Base-by-base conservation (phyloP, 108 stramenopile species). In the Hondaea fermentalgiana region DNA sequence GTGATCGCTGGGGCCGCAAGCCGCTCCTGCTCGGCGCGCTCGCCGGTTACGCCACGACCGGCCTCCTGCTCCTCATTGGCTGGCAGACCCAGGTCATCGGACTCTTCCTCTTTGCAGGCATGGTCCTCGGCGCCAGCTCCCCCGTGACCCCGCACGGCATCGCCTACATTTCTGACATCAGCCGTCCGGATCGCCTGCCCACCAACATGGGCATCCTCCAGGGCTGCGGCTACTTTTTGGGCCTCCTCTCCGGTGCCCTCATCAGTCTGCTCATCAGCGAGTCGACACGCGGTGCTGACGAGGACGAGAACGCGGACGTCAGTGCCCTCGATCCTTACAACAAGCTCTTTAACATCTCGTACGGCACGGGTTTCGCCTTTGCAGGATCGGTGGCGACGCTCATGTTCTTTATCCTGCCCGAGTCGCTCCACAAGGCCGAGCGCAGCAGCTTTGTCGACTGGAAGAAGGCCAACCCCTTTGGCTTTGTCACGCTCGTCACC, bases 81-180 rank as follows among this genome's bases (percentile, higher is more conserved):
- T 83, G 76, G 76, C 49, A 53, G 51, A 83, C 76, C 19, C 76
- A 83, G 51, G 16, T 2, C n/a, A n/a, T 83, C 49, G 49, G 49
- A 0, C 76, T 83, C 49, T 83, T 83, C 51, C 10, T 83, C 76
- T 53, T 83, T 53, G 76, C 49, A 8, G 76, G 76, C n/a, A 83
- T 83, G 45, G 49, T 83, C 51, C 51, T 83, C 19, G 76, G 76
- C 45, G 51, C 51, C 25, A 83, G 76, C 76, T 53, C 49, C 49
- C 76, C 76, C 12, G 76, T 83, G n/a, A 47, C 45, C 25, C 76
- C 76, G n/a, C 76, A 83, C 51, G 51, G 51, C 76, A 83, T 83
- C 51, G 76, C 76, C 51, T 83, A 83, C 51, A 53, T 83, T 17
- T 83, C 76, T 6, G 76, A 83, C 28, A 83, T 83, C 3, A 53